Evolutionary conservation across 257 asterid genomes (phyloP), one percentile per base, ranked within the genome.

Genomic region (Verbascum thapsus): DNA sequence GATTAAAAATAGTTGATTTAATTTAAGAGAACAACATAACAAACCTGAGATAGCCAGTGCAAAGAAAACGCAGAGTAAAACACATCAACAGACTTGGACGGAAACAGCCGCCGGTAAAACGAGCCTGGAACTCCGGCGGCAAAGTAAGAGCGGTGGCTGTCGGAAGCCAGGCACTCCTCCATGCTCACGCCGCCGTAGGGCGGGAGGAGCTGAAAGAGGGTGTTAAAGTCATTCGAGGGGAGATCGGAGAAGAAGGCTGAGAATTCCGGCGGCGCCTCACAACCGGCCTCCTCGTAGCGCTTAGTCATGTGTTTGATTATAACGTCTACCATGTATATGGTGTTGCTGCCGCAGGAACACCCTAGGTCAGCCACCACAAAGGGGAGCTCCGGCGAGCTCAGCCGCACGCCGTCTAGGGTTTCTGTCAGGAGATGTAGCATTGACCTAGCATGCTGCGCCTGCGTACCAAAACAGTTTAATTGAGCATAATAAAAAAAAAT

Each of bases 1-100:
- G n/a, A n/a, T n/a, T n/a, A n/a, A n/a, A n/a, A n/a, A n/a, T n/a
- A n/a, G n/a, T n/a, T n/a, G n/a, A n/a, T 32, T 10, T 5, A 9
- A n/a, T n/a, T n/a, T n/a, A n/a, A 18, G 56, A 16, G 7, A 6
- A 45, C 6, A 44, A 20, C n/a, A n/a, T n/a, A n/a, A n/a, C 3
- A 19, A 3, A 91, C 99, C 95, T 88, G 98, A 70, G 99, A 94
- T n/a, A 94, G 94, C 99, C 99, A 94, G 78, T 94, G 99, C 81
- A 94, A 59, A 16, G 98, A 90, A 60, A 90, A 90, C 0, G 99
- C 97, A 0, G 98, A 94, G 53, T 94, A 90, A 63, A 90, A 87
- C 48, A 90, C 80, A 13, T 94, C 95, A 20, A 94, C 71, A 1
- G 90, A 84, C 48, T 64, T 87, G 0, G 91, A 74, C 45, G 96